A percentile compares a stretch with the other conserved stretches of the same genome.
Evolutionary conservation across 441 rosid genomes (phyloP).

Genomic region (Croton setiger): DNA sequence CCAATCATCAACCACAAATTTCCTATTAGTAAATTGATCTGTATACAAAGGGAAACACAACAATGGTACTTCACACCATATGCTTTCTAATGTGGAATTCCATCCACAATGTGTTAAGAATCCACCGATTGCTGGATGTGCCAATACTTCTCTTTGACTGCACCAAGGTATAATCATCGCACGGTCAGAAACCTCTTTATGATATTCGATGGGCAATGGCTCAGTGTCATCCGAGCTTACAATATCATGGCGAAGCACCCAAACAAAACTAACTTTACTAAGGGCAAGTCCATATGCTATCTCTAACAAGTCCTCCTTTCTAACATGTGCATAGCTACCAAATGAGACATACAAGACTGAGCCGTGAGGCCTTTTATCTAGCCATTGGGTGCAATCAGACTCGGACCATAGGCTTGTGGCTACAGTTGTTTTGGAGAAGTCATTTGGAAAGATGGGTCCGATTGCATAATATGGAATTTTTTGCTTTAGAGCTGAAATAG

Average conservation of each 20-base stretch:
- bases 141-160: slow-evolving; percentile 38
- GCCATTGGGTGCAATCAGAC: slow-evolving; percentile 61
- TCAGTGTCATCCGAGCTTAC: slow-evolving; percentile 37
- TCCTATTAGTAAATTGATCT: neutral
- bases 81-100: neutral
- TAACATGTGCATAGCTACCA: slow-evolving; percentile 50
- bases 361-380: slow-evolving; percentile 39
- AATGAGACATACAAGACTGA: slow-evolving; percentile 57
- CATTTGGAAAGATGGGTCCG: slow-evolving; percentile 49
- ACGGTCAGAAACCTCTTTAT: slow-evolving; percentile 41
- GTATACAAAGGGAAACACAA: neutral
- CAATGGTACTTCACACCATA: neutral
- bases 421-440: slow-evolving; percentile 32
- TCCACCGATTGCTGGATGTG: slow-evolving; percentile 17
- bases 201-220: too few relatives aligned
- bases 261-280: slow-evolving; percentile 39
- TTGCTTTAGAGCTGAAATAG: slow-evolving; percentile 44
- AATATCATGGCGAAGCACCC: slow-evolving; percentile 57
- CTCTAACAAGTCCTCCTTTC: slow-evolving; percentile 37
- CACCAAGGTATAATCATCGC: slow-evolving; percentile 52
- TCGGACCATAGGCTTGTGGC: slow-evolving; percentile 61
- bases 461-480: slow-evolving; percentile 46
- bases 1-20: slow-evolving; percentile 9
- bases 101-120: slow-evolving; percentile 6
- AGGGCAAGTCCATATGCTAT: slow-evolving; percentile 46